Base-by-base conservation (phyloP, 192 early-diverging fungal genomes). In the Spizellomyces punctatus region DNA sequence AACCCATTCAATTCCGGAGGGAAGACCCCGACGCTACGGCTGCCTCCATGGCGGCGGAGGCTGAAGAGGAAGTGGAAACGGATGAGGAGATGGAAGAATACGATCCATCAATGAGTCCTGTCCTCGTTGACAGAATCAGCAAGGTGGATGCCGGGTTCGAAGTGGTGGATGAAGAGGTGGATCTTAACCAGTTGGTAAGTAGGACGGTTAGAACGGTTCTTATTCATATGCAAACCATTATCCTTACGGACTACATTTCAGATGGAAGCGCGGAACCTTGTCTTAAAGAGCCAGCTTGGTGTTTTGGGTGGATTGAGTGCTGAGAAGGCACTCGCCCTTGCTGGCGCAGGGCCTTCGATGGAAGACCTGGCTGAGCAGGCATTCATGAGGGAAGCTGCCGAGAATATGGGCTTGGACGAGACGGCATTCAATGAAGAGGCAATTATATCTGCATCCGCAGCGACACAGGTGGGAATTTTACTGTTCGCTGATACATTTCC, bases 381-480 rank as follows among this genome's bases (percentile, higher is more conserved):
- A 5, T 82, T 82, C 60, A 76, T 82, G 21, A 82, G 89, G 45
- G 90, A 94, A 69, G 84, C 89, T 27, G 85, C 90, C 44, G 87
- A 88, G 50, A 90, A 89, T 66, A 81, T 93, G 65, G 91, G 91
- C 64, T 87, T 91, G 21, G 86, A 92, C 77, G 93, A 95, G 72
- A 89, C 89, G 5, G 78, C 89, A 10, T 96, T 95, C 56, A 91
- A 87, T 64, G 80, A 78, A 46, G 76, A 79, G 48, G 69, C 70
- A 22, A 86, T 92, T 42, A 91, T 91, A 71, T 91, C 89, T 5
- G 77, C 85, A n/a, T 52, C 27, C 59, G 59, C 59, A 61, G 59
- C 17, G 27, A 36, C 27, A 36, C 27, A 36, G 27, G 27, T 36
- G 27, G 27, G 27, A 36, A 36, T 36, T 36, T 36, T 36, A 36